Evolutionary conservation across 2,329 filamentous ascomycete genomes (phyloP).

Genomic region (Trichothecium roseum): DNA sequence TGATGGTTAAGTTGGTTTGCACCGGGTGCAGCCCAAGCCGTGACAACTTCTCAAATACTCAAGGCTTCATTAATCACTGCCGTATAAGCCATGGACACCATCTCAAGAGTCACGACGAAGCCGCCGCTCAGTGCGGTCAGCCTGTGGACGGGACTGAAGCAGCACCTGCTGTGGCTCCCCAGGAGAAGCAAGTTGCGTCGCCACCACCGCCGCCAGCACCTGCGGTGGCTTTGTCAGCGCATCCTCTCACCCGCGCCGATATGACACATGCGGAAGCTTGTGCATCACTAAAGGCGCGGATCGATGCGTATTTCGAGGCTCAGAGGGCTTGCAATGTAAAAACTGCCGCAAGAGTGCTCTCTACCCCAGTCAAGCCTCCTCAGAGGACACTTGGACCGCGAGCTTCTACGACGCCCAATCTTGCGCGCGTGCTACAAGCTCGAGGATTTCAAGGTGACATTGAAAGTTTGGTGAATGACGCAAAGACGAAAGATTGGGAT

Average conservation of each 20-base stretch:
- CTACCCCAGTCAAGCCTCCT: constrained; percentile 6
- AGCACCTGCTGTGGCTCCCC: constrained; percentile 5
- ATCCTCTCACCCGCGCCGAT: constrained; percentile 29
- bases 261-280: constrained; percentile 37
- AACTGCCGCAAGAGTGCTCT: not conserved
- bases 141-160: constrained; percentile 48
- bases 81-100: constrained; percentile 89
- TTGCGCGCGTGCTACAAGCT: constrained; percentile 54
- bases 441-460: constrained; percentile 53
- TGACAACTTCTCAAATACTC: constrained; percentile 89
- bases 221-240: constrained; percentile 4
- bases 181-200: constrained; percentile 12
- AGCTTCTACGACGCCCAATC: constrained; percentile 50
- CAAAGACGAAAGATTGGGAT: constrained; percentile 41
- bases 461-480: constrained; percentile 45
- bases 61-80: constrained; percentile 99
- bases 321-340: not conserved
- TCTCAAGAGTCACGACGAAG: constrained; percentile 93
- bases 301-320: constrained; percentile 32
- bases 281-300: constrained; percentile 31
- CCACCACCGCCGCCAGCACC: constrained; percentile 10
- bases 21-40: constrained; percentile 61
- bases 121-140: constrained; percentile 78
- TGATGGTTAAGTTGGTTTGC: constrained; percentile 84
- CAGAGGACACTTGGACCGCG: constrained; percentile 26